Percentiles rank a stretch among this genome's conserved stretches.
Conservation (phyloP, 176 grass and related monocot species). For the Lolium multiflorum region DNA sequence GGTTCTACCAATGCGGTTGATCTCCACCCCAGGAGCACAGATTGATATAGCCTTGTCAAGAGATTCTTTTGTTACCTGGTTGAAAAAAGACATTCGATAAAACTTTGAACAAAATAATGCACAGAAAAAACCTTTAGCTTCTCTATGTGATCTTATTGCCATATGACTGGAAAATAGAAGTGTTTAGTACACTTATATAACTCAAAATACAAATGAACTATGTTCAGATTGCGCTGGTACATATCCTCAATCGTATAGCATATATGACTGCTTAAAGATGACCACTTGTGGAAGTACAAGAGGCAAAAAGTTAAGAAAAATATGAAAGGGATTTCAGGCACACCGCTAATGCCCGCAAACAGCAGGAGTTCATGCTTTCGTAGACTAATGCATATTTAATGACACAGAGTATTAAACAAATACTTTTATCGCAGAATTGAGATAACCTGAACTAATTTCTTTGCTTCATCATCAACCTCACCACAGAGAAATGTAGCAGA, state of each 20-base stretch:
- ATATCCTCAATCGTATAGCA: not conserved
- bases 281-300: not conserved
- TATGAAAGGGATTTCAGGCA: no score
- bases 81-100: constrained; percentile 26
- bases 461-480: constrained; percentile 83
- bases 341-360: not conserved
- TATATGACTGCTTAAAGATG: constrained; percentile 19
- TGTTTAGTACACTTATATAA: constrained; percentile 13
- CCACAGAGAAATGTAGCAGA: constrained; percentile 93
- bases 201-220: constrained; percentile 14
- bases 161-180: constrained; percentile 2
- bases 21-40: constrained; percentile 91
- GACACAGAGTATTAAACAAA: not conserved
- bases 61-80: constrained; percentile 89
- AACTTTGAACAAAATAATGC: constrained; percentile 23
- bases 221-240: not conserved
- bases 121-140: constrained; percentile 20
- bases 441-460: constrained; percentile 87
- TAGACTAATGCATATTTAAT: constrained; percentile 9
- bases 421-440: constrained; percentile 11
- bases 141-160: constrained; percentile 17
- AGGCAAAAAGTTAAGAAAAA: no score
- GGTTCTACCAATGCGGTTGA: constrained; percentile 82
- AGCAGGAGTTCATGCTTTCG: not conserved
- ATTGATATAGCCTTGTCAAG: constrained; percentile 87